Evolutionary conservation across 176 grass and related monocot species (phyloP).

Genomic region (Carex parvula): DNA sequence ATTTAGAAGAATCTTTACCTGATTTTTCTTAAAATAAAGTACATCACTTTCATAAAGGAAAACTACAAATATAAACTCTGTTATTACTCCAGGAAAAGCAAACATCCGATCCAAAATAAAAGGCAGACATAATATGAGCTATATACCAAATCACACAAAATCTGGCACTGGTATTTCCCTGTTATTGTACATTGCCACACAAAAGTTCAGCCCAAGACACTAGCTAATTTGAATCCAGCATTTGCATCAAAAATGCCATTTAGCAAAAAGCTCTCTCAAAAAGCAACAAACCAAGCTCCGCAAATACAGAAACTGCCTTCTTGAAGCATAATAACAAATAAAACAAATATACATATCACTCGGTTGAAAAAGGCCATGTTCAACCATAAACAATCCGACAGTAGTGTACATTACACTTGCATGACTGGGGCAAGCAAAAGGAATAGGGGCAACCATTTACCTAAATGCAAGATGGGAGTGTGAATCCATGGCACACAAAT

Average conservation of each 20-base stretch:
- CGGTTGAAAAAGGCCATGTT: not conserved
- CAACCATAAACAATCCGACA: not conserved
- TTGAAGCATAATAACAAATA: slow-evolving; percentile 20
- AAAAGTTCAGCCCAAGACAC: not conserved
- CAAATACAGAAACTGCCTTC: slow-evolving; percentile 13
- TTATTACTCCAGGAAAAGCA: not conserved
- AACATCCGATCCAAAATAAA: not conserved
- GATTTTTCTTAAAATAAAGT: not conserved
- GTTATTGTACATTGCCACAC: not conserved
- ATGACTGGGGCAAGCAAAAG: not conserved
- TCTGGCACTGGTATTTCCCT: not conserved
- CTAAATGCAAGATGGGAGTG: slow-evolving; percentile 68
- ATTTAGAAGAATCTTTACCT: not conserved
- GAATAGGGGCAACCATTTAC: slow-evolving; percentile 26
- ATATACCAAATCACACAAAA: not conserved
- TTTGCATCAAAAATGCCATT: not conserved
- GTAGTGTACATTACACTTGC: slow-evolving; percentile 9
- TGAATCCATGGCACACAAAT: slow-evolving; percentile 90
- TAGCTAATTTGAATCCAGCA: not conserved
- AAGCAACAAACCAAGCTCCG: slow-evolving; percentile 4
- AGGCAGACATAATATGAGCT: not conserved
- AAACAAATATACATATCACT: slow-evolving; percentile 27
- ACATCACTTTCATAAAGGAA: not conserved
- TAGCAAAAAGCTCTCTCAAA: not conserved
- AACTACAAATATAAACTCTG: not conserved